These are phyloP conservation scores for Paramarasmius palmivorus DNA, from an alignment of 1,284 basidiomycete genomes.

Conservation along the genomic window DNA sequence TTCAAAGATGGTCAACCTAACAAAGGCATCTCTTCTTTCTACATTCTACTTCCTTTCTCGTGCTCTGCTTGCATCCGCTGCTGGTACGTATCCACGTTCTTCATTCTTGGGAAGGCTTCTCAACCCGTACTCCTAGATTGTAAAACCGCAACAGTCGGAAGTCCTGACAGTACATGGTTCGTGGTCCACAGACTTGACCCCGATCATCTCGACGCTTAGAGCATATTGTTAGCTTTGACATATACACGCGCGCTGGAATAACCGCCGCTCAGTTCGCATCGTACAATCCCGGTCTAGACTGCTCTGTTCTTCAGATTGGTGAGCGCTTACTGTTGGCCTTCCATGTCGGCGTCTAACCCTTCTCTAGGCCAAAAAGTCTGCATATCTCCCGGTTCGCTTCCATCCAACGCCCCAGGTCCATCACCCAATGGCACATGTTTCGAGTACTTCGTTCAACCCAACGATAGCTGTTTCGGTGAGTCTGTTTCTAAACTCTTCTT, in stretches of 20 bases:
- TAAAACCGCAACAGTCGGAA: slow-evolving; percentile 9
- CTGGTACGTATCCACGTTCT: no score
- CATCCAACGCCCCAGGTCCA: slow-evolving; percentile 12
- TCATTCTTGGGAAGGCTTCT: no score
- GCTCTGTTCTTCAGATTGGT: slow-evolving; percentile 1
- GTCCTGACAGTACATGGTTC: slow-evolving; percentile 5
- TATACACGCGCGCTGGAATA: slow-evolving; percentile 2
- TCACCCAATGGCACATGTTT: slow-evolving; percentile 15
- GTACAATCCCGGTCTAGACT: slow-evolving; percentile 12
- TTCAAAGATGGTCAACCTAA: no score
- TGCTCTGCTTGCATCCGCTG: no score
- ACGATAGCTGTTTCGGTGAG: slow-evolving; percentile 16
- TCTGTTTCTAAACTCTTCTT: background rate
- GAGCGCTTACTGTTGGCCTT: background rate
- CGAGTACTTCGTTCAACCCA: slow-evolving; percentile 10
- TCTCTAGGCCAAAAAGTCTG: slow-evolving; percentile 9
- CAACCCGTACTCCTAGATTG: no score
- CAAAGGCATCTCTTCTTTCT: no score
- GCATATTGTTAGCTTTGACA: no score
- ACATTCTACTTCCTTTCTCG: no score
- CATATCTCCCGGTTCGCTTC: slow-evolving; percentile 11
- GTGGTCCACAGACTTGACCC: background rate
- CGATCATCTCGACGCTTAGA: background rate
- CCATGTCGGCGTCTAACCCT: background rate
- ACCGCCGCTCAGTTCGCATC: slow-evolving; percentile 7